phyloP scores from a whole-genome alignment of 169 alveolate species.

The Cryptosporidium meleagridis region DNA sequence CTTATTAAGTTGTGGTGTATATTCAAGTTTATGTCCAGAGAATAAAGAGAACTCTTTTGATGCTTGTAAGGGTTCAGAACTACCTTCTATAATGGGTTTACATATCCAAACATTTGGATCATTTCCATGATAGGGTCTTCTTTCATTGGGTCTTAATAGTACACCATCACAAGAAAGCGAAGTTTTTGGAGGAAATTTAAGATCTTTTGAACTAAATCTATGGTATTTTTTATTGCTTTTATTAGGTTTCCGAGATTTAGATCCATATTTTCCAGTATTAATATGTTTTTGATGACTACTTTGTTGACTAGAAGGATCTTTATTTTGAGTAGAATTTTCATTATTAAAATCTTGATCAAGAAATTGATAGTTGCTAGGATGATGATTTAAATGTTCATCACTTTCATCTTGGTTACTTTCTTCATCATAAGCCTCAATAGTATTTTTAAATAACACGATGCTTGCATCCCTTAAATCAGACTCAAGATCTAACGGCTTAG shows the following conservation, averaged over 20 bases:
- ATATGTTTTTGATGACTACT: no score
- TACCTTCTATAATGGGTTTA: constrained; percentile 41
- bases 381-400: neutral
- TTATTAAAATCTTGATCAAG: no score
- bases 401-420: neutral
- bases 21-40: constrained; percentile 51
- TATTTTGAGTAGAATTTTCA: neutral
- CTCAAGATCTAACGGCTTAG: constrained; percentile 27
- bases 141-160: constrained; percentile 63
- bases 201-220: constrained; percentile 7
- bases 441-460: constrained; percentile 10
- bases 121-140: constrained; percentile 58
- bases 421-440: neutral
- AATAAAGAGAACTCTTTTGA: constrained; percentile 65
- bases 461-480: constrained; percentile 34
- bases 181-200: constrained; percentile 66
- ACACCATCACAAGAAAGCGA: constrained; percentile 36
- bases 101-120: constrained; percentile 64
- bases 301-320: neutral
- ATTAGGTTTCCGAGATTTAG: neutral
- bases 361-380: neutral
- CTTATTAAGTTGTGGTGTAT: constrained; percentile 54
- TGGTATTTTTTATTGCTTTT: neutral
- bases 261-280: neutral
- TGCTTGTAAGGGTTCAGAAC: constrained; percentile 36